These are phyloP conservation scores for Rhizopus stolonifer DNA, from an alignment of 371 early-diverging fungal species.

Conservation along the genomic window DNA sequence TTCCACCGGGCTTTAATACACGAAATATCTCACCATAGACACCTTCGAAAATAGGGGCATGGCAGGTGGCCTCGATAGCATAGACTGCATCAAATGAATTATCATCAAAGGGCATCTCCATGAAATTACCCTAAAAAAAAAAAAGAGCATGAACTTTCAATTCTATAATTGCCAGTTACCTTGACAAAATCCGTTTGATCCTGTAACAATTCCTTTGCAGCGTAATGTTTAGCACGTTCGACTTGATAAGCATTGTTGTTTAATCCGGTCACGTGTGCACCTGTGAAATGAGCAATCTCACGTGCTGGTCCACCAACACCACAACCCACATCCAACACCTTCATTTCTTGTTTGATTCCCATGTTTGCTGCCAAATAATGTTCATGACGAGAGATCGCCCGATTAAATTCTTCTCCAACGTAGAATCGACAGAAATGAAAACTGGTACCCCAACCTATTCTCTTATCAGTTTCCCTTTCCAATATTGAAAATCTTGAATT, in stretches of 20 bases:
- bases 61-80: constrained; percentile 94
- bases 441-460: constrained; percentile 74
- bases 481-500: neutral
- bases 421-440: constrained; percentile 90
- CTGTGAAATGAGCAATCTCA: constrained; percentile 86
- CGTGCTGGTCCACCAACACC: constrained; percentile 96
- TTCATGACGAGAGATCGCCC: constrained; percentile 89
- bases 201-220: constrained; percentile 63
- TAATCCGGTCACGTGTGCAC: constrained; percentile 86
- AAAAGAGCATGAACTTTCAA: neutral
- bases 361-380: constrained; percentile 80
- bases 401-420: constrained; percentile 73
- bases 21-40: constrained; percentile 89
- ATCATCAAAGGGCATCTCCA: constrained; percentile 87
- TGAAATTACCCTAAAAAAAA: constrained; percentile 73
- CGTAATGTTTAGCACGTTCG: constrained; percentile 75
- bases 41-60: constrained; percentile 78
- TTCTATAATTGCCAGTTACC: constrained; percentile 28
- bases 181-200: constrained; percentile 64
- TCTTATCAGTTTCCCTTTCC: no score
- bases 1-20: constrained; percentile 88
- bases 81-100: constrained; percentile 83
- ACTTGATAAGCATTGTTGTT: constrained; percentile 97
- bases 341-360: constrained; percentile 65
- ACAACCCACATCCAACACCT: constrained; percentile 87